phyloP scores from a whole-genome alignment of 192 early-diverging fungal genomes.

The Coemansia sp. region DNA sequence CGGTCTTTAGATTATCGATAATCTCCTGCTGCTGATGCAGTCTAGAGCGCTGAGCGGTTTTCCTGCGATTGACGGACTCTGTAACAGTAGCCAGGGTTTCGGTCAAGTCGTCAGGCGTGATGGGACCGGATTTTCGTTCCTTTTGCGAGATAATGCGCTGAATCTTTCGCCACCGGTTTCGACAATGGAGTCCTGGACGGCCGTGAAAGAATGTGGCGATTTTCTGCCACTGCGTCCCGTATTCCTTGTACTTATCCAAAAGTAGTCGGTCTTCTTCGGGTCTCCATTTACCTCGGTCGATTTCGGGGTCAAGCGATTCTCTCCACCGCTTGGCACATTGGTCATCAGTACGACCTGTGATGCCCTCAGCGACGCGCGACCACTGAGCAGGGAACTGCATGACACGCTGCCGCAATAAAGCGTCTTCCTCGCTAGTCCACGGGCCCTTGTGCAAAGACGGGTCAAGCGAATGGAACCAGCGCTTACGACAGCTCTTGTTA shows the following conservation, averaged over 20 bases:
- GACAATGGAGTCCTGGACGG: conserved; percentile 75
- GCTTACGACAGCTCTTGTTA: conserved; percentile 82
- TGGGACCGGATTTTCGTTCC: conserved; percentile 39
- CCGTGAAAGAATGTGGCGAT: conserved; percentile 76
- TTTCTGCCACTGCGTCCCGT: conserved; percentile 79
- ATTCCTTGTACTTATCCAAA: conserved; percentile 64
- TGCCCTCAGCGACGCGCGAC: conserved; percentile 77
- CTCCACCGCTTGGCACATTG: conserved; percentile 92
- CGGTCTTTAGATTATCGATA: neutral
- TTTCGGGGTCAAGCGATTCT: conserved; percentile 83
- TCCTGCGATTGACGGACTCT: conserved; percentile 51
- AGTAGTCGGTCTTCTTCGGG: conserved; percentile 67
- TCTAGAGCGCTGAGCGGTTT: conserved; percentile 51
- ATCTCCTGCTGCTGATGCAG: conserved; percentile 18
- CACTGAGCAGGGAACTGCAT: conserved; percentile 74
- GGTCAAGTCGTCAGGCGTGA: conserved; percentile 25
- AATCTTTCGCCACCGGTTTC: conserved; percentile 79
- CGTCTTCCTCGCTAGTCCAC: conserved; percentile 83
- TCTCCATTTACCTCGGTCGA: conserved; percentile 73
- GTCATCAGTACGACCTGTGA: conserved; percentile 81
- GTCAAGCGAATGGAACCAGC: conserved; percentile 82
- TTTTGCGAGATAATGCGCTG: conserved; percentile 61
- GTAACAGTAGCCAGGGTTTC: conserved; percentile 44
- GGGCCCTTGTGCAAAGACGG: conserved; percentile 74
- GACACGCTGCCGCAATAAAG: conserved; percentile 70